These are phyloP conservation scores for Urochloa ruziziensis DNA, from an alignment of 176 grass and related monocot species.

Conservation along the genomic window DNA sequence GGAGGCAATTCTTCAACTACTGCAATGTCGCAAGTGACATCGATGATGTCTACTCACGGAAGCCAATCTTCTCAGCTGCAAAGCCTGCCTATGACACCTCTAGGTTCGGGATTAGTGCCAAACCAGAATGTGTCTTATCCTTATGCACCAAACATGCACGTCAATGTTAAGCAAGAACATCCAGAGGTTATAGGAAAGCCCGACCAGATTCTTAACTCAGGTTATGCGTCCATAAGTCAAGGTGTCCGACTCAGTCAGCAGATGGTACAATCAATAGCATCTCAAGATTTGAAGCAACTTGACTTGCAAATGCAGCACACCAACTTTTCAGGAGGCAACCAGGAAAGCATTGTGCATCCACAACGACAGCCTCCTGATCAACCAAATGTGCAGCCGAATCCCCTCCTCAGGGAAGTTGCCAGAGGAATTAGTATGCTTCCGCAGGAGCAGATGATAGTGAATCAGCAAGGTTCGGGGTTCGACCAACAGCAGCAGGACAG, in stretches of 20 bases:
- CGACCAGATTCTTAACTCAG: background rate
- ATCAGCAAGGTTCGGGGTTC: constrained; percentile 7
- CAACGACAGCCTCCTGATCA: background rate
- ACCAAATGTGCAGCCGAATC: background rate
- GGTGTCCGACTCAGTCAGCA: background rate
- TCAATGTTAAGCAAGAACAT: background rate
- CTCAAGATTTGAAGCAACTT: background rate
- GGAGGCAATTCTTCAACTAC: background rate
- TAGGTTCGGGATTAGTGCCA: background rate
- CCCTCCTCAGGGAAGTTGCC: too few species aligned
- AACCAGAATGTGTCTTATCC: background rate
- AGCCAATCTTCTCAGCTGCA: background rate
- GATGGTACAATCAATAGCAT: background rate
- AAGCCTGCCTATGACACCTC: background rate
- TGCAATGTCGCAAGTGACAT: background rate
- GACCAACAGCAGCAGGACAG: background rate
- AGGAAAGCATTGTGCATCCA: background rate
- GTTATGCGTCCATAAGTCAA: background rate
- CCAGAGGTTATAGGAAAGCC: background rate
- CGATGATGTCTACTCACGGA: background rate
- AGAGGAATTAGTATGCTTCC: background rate
- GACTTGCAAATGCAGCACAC: background rate
- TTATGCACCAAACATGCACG: background rate
- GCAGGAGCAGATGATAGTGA: background rate
- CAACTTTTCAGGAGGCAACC: background rate